A percentile compares a stretch with the other conserved stretches of the same genome.
These are phyloP conservation scores for Chenopodium formosanum DNA, from an alignment of 148 eudicot species.

Conservation along the genomic window DNA sequence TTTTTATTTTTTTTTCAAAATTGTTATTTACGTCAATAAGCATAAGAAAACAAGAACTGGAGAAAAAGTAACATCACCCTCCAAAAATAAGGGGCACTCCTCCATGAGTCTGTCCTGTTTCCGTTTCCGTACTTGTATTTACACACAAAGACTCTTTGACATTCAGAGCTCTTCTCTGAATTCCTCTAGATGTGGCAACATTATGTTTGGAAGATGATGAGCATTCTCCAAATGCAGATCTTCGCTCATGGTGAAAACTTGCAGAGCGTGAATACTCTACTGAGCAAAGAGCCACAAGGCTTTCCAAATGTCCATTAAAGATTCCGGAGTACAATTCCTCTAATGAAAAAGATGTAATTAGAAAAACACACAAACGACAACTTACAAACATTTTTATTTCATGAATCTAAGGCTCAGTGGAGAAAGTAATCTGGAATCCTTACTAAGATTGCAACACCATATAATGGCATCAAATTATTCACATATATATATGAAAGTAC, in stretches of 20 bases:
- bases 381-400: neutral
- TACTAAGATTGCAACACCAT: neutral
- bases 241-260: conserved; percentile 32
- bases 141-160: conserved; percentile 25
- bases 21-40: neutral
- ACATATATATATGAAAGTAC: neutral
- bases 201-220: conserved; percentile 36
- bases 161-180: conserved; percentile 25
- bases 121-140: conserved; percentile 36
- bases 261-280: conserved; percentile 29
- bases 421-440: no score
- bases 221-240: conserved; percentile 28
- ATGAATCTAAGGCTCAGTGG: neutral
- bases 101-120: conserved; percentile 30
- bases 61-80: conserved; percentile 41
- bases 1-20: neutral
- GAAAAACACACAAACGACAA: neutral
- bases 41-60: neutral
- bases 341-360: conserved; percentile 15
- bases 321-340: conserved; percentile 53
- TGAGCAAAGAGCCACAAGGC: conserved; percentile 24
- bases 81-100: conserved; percentile 39
- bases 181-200: conserved; percentile 28
- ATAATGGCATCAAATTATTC: neutral
- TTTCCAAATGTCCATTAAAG: conserved; percentile 36